Percentiles rank a stretch among this genome's conserved stretches.
Evolutionary conservation across 2,329 filamentous ascomycete species (phyloP).

Genomic region (Tothia fuscella): DNA sequence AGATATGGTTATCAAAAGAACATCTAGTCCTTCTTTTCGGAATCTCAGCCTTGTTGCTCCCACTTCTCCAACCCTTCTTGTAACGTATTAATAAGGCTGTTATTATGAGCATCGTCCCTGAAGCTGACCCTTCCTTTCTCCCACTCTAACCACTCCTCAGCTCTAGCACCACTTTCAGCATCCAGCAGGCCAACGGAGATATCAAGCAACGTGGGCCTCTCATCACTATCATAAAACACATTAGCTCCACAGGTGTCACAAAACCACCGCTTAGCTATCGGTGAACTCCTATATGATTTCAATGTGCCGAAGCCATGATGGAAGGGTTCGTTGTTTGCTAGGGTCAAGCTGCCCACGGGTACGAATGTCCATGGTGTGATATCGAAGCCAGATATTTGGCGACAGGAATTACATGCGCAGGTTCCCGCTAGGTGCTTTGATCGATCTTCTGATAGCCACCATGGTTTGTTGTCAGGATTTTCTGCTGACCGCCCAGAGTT

Average conservation of each 20-base stretch:
- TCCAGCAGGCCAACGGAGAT: constrained; percentile 49
- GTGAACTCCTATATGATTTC: constrained; percentile 42
- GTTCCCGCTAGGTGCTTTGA: constrained; percentile 47
- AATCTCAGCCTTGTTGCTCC: too few relatives aligned
- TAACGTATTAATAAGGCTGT: constrained; percentile 12
- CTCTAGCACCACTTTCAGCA: constrained; percentile 40
- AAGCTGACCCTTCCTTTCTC: constrained; percentile 47
- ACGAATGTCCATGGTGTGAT: constrained; percentile 57
- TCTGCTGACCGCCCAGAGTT: constrained; percentile 19
- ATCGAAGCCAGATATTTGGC: constrained; percentile 48
- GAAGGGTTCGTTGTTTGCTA: constrained; percentile 28
- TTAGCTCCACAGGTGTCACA: constrained; percentile 51
- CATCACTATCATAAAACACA: constrained; percentile 48
- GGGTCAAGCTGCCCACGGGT: constrained; percentile 44
- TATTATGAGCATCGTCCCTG: constrained; percentile 36
- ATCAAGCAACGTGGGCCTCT: constrained; percentile 46
- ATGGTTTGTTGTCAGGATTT: constrained; percentile 42
- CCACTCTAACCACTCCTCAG: constrained; percentile 52
- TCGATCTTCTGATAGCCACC: constrained; percentile 42
- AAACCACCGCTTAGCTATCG: constrained; percentile 46
- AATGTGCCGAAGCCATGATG: constrained; percentile 32
- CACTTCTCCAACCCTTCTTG: constrained; percentile 12
- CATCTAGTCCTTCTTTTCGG: too few relatives aligned
- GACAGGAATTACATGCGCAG: constrained; percentile 52
- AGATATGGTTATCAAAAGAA: too few relatives aligned